phyloP scores from a whole-genome alignment of 495 filamentous ascomycete genomes.

The Melanomma pulvis-pyrius region DNA sequence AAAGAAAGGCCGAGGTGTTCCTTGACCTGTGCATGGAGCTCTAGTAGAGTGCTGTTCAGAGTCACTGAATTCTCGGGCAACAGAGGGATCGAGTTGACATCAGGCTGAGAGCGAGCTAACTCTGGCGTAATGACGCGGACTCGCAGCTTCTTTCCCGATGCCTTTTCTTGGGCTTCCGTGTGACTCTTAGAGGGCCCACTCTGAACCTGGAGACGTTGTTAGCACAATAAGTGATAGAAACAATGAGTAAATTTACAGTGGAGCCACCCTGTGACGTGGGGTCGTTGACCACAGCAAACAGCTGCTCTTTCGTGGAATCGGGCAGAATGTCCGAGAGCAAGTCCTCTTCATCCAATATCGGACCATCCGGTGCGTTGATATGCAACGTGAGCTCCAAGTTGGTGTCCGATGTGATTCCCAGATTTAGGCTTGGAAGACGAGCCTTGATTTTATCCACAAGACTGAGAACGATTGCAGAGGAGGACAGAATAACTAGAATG shows the following conservation, averaged over 20 bases:
- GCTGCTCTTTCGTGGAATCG: constrained; percentile 16
- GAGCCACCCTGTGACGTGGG: not conserved
- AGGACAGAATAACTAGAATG: not conserved
- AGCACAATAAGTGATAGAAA: not conserved
- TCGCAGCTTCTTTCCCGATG: not conserved
- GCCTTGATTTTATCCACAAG: constrained; percentile 9
- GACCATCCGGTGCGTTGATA: constrained; percentile 26
- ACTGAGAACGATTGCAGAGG: not conserved
- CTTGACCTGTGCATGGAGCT: constrained; percentile 19
- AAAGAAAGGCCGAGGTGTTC: constrained; percentile 14
- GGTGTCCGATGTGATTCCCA: not conserved
- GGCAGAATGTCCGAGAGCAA: constrained; percentile 26
- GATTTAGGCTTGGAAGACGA: not conserved
- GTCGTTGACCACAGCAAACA: constrained; percentile 28
- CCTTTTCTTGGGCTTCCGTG: not conserved
- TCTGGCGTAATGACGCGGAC: constrained; percentile 36
- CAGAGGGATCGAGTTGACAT: constrained; percentile 8
- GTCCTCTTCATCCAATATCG: constrained; percentile 33
- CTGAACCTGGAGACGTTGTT: not conserved
- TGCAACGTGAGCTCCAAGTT: constrained; percentile 14
- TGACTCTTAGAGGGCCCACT: not conserved
- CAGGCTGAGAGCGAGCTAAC: constrained; percentile 13
- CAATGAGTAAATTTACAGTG: not conserved
- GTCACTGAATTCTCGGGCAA: not conserved
- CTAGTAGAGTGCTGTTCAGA: not conserved